Percentiles rank a stretch among this genome's conserved stretches.
phyloP scores from a whole-genome alignment of 352 stramenopile genomes.

The Pelagophyceae sp. region DNA sequence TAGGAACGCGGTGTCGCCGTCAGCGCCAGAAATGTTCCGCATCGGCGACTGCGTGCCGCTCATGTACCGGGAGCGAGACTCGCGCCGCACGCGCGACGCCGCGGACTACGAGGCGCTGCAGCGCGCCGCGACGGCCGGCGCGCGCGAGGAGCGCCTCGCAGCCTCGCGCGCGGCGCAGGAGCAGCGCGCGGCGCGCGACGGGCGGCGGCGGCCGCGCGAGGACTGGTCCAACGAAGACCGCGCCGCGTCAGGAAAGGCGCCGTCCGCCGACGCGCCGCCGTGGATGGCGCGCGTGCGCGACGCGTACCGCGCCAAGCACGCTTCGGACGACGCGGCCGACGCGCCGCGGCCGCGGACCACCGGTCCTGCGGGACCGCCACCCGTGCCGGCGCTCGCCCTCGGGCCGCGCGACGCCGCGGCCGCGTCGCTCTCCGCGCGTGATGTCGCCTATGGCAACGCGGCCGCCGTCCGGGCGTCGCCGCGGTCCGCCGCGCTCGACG shows the following conservation, averaged over 20 bases:
- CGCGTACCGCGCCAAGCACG: background rate
- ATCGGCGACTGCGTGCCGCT: background rate
- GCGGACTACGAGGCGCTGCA: background rate
- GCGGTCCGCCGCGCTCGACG: background rate
- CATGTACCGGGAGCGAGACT: background rate
- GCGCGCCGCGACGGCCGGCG: no score
- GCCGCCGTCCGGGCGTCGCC: no score
- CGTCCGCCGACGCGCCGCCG: background rate
- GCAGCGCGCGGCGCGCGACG: background rate
- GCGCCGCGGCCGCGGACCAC: background rate
- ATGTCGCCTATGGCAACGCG: no score
- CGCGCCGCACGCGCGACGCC: no score
- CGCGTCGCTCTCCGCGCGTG: no score
- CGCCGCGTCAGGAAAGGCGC: background rate
- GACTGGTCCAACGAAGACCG: background rate
- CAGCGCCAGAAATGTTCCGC: background rate
- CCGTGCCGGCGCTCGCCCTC: no score
- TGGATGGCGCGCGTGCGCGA: background rate
- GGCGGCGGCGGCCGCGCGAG: background rate
- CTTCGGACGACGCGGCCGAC: background rate
- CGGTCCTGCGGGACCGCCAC: background rate
- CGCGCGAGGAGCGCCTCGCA: background rate
- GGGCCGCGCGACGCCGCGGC: no score
- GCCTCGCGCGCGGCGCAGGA: no score
- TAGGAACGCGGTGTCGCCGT: background rate